phyloP scores from a whole-genome alignment of 164 flowering plant genomes.

The Platanus orientalis region DNA sequence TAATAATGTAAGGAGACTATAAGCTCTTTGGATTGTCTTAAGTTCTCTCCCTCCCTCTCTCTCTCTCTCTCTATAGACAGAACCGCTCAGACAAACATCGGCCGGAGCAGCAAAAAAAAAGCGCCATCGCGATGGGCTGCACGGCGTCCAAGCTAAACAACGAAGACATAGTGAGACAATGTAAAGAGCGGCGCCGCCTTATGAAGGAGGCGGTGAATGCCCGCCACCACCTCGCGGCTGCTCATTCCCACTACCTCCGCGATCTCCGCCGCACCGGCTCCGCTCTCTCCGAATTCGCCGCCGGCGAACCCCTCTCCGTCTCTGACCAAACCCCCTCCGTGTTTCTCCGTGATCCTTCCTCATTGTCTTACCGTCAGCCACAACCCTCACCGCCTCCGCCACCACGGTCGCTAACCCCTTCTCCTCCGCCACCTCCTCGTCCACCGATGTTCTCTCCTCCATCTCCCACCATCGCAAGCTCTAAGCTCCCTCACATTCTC shows the following conservation, averaged over 20 bases:
- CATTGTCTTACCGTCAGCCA: slow-evolving; percentile 6
- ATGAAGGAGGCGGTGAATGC: slow-evolving; percentile 86
- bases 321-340: slow-evolving; percentile 86
- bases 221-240: slow-evolving; percentile 88
- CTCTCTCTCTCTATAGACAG: too few relatives aligned
- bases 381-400: slow-evolving; percentile 16
- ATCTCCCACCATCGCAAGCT: too few relatives aligned
- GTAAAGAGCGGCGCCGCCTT: slow-evolving; percentile 89
- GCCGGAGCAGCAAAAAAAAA: not conserved
- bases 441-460: too few relatives aligned
- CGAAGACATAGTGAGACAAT: slow-evolving; percentile 85
- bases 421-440: slow-evolving; percentile 9
- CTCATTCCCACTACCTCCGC: slow-evolving; percentile 89
- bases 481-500: too few relatives aligned
- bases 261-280: slow-evolving; percentile 80
- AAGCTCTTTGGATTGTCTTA: too few relatives aligned
- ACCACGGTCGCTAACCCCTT: slow-evolving; percentile 7
- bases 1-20: too few relatives aligned
- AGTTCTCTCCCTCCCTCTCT: too few relatives aligned
- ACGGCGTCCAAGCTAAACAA: slow-evolving; percentile 81
- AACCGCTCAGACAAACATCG: too few relatives aligned
- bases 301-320: slow-evolving; percentile 73
- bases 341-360: slow-evolving; percentile 40
- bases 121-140: slow-evolving; percentile 63
- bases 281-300: slow-evolving; percentile 68